Percentiles rank a stretch among this genome's conserved stretches.
Evolutionary conservation across 2,329 filamentous ascomycete species (phyloP).

Genomic region (Neoscytalidium dimidiatum): DNA sequence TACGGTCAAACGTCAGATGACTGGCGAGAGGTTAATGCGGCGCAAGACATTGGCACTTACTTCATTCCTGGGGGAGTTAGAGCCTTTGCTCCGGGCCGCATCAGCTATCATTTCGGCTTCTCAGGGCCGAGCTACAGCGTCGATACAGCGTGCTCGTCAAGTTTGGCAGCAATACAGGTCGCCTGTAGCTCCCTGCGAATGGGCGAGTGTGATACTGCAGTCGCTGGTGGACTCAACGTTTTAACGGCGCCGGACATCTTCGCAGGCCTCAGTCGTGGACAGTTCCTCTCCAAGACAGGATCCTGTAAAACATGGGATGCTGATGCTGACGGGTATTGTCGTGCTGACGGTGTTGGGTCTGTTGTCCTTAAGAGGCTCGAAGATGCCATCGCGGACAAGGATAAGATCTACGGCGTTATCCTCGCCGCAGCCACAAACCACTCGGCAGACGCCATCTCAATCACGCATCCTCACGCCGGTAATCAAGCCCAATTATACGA

Average conservation of each 20-base stretch:
- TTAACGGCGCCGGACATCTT: conserved; percentile 42
- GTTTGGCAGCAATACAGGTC: conserved; percentile 26
- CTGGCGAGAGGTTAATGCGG: conserved; percentile 27
- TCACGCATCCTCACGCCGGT: conserved; percentile 29
- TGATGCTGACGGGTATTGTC: conserved; percentile 38
- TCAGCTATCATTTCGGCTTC: conserved; percentile 40
- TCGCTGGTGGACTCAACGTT: conserved; percentile 31
- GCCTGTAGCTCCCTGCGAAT: conserved; percentile 27
- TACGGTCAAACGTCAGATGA: conserved; percentile 37
- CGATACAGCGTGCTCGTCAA: conserved; percentile 30
- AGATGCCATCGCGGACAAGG: conserved; percentile 36
- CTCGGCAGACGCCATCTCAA: conserved; percentile 33
- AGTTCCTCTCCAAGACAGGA: conserved; percentile 31
- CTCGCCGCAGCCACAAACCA: conserved; percentile 45
- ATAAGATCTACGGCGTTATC: conserved; percentile 36
- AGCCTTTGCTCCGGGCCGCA: conserved; percentile 55
- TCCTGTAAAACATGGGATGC: conserved; percentile 35
- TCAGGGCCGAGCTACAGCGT: conserved; percentile 25
- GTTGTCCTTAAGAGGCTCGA: conserved; percentile 37
- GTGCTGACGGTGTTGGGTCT: conserved; percentile 32
- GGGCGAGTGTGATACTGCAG: conserved; percentile 27
- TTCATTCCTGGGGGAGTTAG: conserved; percentile 54
- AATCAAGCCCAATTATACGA: conserved; percentile 24
- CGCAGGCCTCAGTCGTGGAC: conserved; percentile 34
- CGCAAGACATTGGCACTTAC: conserved; percentile 52